Evolutionary conservation across 2,329 filamentous ascomycete species (phyloP).

Genomic region (Neobulgaria alba): DNA sequence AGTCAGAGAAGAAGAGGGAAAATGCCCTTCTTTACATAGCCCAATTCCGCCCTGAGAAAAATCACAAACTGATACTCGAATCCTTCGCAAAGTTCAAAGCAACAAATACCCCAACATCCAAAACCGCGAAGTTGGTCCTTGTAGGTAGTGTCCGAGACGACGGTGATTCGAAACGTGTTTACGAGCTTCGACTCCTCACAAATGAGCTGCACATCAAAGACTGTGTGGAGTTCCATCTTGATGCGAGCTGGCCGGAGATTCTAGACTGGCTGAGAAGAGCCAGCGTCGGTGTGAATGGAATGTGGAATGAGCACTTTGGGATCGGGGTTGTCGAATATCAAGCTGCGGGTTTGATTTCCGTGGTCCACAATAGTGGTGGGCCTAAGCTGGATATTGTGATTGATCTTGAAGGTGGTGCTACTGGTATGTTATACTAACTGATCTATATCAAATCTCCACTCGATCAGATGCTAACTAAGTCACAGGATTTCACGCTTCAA

Average conservation of each 20-base stretch:
- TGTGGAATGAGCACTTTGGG: conserved; percentile 99
- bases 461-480: background rate
- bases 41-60: conserved; percentile 96
- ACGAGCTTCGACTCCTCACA: conserved; percentile 75
- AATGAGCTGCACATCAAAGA: conserved; percentile 83
- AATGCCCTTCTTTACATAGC: conserved; percentile 83
- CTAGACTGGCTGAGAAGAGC: conserved; percentile 68
- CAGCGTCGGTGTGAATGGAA: conserved; percentile 87
- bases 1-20: conserved; percentile 61
- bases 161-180: conserved; percentile 72
- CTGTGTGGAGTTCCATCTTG: conserved; percentile 76
- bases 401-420: conserved; percentile 67
- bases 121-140: conserved; percentile 62
- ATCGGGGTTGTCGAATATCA: conserved; percentile 98
- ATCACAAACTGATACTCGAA: conserved; percentile 77
- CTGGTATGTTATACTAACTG: conserved; percentile 43
- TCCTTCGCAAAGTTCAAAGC: conserved; percentile 73
- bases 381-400: conserved; percentile 91
- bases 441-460: too few relatives aligned
- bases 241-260: conserved; percentile 83
- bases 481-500: conserved; percentile 76
- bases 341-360: conserved; percentile 83
- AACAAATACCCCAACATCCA: conserved; percentile 41
- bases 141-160: conserved; percentile 89
- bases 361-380: conserved; percentile 89